Conservation (phyloP, 192 early-diverging fungal genomes). For the Rhizoclosmatium sp. region DNA sequence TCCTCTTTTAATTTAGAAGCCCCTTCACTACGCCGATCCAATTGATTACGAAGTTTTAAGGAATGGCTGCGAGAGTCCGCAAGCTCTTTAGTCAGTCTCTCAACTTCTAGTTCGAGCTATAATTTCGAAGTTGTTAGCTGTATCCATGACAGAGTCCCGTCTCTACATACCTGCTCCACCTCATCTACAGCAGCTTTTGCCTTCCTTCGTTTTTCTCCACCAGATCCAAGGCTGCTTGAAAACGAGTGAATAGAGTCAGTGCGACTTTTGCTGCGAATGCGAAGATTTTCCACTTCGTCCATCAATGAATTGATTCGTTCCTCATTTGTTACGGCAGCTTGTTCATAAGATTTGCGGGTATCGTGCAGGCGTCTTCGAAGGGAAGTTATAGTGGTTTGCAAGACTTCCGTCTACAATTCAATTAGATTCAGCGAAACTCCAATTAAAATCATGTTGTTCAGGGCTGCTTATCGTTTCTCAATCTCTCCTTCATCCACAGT, state of each 20-base stretch:
- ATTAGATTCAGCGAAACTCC: neutral
- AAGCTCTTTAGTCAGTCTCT: constrained; percentile 1
- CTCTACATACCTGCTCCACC: too few relatives aligned
- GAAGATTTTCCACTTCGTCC: neutral
- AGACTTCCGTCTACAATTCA: neutral
- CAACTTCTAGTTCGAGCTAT: constrained; percentile 1
- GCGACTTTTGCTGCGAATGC: too few relatives aligned
- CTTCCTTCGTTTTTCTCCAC: too few relatives aligned
- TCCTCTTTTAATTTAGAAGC: neutral
- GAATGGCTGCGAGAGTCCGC: neutral
- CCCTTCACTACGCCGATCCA: constrained; percentile 11
- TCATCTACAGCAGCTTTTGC: too few relatives aligned
- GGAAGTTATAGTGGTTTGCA: neutral
- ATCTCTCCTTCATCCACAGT: too few relatives aligned
- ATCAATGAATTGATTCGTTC: neutral
- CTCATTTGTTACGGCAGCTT: neutral
- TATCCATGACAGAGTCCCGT: too few relatives aligned
- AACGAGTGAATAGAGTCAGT: too few relatives aligned
- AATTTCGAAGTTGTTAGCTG: too few relatives aligned
- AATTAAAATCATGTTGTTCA: too few relatives aligned
- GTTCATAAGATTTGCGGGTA: neutral
- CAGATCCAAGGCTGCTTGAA: too few relatives aligned
- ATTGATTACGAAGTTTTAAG: neutral
- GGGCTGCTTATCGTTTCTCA: too few relatives aligned
- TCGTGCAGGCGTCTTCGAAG: neutral